Evolutionary conservation across 768 basidiomycete genomes (phyloP).

Genomic region (Suillus occidentalis): DNA sequence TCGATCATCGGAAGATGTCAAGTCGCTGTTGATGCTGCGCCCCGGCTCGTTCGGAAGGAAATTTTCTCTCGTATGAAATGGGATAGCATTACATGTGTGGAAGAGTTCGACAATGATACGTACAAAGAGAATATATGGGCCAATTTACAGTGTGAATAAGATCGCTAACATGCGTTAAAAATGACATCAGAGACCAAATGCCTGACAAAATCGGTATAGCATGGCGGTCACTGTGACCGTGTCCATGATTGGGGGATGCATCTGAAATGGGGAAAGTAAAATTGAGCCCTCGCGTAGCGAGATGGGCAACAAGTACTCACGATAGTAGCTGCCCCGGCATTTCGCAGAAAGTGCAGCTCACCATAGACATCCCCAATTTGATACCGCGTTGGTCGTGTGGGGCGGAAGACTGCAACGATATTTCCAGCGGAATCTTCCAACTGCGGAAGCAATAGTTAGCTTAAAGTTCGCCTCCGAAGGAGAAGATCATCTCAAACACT

Average conservation of each 20-base stretch:
- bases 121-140: slow-evolving; percentile 32
- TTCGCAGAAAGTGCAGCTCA: slow-evolving; percentile 80
- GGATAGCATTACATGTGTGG: slow-evolving; percentile 32
- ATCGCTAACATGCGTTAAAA: slow-evolving; percentile 14
- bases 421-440: slow-evolving; percentile 69
- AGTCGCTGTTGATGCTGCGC: slow-evolving; percentile 17
- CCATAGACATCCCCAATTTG: slow-evolving; percentile 86
- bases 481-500: slow-evolving; percentile 24
- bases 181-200: slow-evolving; percentile 43
- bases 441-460: slow-evolving; percentile 38
- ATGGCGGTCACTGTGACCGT: slow-evolving; percentile 81
- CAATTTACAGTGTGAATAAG: slow-evolving; percentile 34
- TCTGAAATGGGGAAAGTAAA: slow-evolving; percentile 42
- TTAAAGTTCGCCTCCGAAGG: neutral
- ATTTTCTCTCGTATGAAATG: slow-evolving; percentile 28
- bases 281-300: slow-evolving; percentile 22
- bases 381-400: slow-evolving; percentile 75
- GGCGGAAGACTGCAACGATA: slow-evolving; percentile 79
- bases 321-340: slow-evolving; percentile 79
- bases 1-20: slow-evolving; percentile 14
- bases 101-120: slow-evolving; percentile 23
- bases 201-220: slow-evolving; percentile 77
- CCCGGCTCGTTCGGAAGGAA: slow-evolving; percentile 22
- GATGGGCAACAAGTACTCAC: slow-evolving; percentile 40
- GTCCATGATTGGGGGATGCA: slow-evolving; percentile 90